Evolutionary conservation across 805 yeast species (phyloP).

Genomic region (Lipomyces lipofer): DNA sequence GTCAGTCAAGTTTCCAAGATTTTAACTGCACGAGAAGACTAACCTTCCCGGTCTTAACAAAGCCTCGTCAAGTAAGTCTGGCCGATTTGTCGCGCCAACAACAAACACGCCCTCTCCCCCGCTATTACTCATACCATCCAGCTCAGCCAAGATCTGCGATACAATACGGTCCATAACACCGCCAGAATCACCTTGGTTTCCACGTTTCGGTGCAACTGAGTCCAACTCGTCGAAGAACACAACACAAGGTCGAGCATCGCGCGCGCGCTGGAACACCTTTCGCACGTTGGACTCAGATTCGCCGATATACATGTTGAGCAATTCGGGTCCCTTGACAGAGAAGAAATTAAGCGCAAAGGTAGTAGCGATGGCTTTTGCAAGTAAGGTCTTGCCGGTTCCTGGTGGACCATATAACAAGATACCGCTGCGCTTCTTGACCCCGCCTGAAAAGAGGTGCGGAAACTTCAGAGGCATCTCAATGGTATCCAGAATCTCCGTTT

Average conservation of each 20-base stretch:
- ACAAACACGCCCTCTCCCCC: conserved; percentile 89
- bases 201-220: conserved; percentile 97
- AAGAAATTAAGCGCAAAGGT: conserved; percentile 91
- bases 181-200: conserved; percentile 98
- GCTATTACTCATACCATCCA: conserved; percentile 90
- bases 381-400: conserved; percentile 93
- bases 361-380: conserved; percentile 97
- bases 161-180: conserved; percentile 99
- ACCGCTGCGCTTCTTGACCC: conserved; percentile 94
- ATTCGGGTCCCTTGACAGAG: conserved; percentile 96
- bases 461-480: conserved; percentile 93
- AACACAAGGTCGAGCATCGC: conserved; percentile 97
- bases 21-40: not conserved
- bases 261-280: conserved; percentile 86
- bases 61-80: conserved; percentile 93
- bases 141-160: conserved; percentile 88
- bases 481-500: conserved; percentile 90
- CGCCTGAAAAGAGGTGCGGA: conserved; percentile 84
- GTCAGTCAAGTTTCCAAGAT: conserved; percentile 45
- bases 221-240: conserved; percentile 96
- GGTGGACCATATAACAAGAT: conserved; percentile 97
- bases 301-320: conserved; percentile 96
- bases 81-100: conserved; percentile 98
- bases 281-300: conserved; percentile 98
- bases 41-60: conserved; percentile 56